These are phyloP conservation scores for Phalaenopsis equestris DNA, from an alignment of 106 monocot species.

Conservation along the genomic window DNA sequence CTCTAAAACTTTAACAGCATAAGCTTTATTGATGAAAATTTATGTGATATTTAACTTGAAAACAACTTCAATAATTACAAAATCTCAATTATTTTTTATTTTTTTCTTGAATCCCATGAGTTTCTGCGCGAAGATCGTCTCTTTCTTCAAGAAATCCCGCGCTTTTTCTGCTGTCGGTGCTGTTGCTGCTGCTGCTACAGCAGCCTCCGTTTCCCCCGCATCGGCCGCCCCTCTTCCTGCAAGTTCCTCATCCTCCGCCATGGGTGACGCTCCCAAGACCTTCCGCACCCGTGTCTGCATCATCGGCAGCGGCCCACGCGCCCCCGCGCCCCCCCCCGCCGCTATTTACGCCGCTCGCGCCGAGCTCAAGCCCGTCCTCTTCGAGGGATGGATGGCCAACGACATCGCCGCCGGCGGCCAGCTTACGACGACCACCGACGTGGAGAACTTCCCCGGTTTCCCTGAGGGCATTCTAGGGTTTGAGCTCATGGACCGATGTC, in stretches of 20 bases:
- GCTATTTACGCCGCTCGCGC: slow-evolving; percentile 91
- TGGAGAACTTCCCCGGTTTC: slow-evolving; percentile 96
- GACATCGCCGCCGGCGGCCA: slow-evolving; percentile 90
- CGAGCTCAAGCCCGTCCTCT: slow-evolving; percentile 76
- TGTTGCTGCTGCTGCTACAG: slow-evolving; percentile 7
- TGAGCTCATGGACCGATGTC: slow-evolving; percentile 77
- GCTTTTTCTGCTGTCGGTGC: neutral
- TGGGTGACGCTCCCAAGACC: slow-evolving; percentile 11
- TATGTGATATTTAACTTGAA: too few species aligned
- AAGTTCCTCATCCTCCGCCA: slow-evolving; percentile 2
- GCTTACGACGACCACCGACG: slow-evolving; percentile 95
- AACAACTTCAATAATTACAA: too few species aligned
- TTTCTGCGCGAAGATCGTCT: slow-evolving; percentile 17
- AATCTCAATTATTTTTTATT: too few species aligned
- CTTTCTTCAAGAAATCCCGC: slow-evolving; percentile 20
- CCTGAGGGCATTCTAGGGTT: slow-evolving; percentile 72
- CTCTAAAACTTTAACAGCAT: too few species aligned
- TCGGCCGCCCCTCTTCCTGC: neutral
- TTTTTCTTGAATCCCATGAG: slow-evolving; percentile 11
- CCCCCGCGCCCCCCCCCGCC: slow-evolving; percentile 84
- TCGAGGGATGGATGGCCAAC: slow-evolving; percentile 90
- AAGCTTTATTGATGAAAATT: too few species aligned
- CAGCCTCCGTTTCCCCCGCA: neutral
- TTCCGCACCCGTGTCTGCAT: slow-evolving; percentile 67
- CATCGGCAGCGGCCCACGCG: slow-evolving; percentile 95